Conservation (phyloP, 305 asterid species). For the Fraxinus angustifolia region DNA sequence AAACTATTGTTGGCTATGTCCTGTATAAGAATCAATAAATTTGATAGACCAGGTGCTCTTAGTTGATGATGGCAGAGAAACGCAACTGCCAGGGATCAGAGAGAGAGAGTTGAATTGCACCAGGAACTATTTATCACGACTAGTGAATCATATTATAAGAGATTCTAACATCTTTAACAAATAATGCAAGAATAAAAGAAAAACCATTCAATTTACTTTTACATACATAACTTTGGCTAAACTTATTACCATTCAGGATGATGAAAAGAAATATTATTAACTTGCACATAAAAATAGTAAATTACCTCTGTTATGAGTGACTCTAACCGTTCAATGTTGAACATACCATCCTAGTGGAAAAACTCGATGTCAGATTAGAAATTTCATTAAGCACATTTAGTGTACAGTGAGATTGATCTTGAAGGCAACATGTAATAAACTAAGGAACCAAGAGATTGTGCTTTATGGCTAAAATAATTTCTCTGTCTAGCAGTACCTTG, state of each 20-base stretch:
- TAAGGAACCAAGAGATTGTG: not conserved
- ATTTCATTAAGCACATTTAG: slow-evolving; percentile 20
- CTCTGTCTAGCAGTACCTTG: slow-evolving; percentile 40
- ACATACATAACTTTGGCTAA: not conserved
- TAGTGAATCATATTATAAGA: not conserved
- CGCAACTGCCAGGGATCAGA: not conserved
- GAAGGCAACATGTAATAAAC: slow-evolving; percentile 5
- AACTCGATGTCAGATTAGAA: slow-evolving; percentile 34
- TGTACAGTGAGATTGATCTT: slow-evolving; percentile 10
- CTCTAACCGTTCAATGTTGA: slow-evolving; percentile 95
- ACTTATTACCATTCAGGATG: slow-evolving; percentile 21
- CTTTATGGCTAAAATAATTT: not conserved
- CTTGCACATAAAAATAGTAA: not conserved
- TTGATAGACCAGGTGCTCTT: not conserved
- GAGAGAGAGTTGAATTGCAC: slow-evolving; percentile 3
- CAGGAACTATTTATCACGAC: slow-evolving; percentile 4
- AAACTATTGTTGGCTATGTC: not conserved
- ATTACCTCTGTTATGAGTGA: slow-evolving; percentile 87
- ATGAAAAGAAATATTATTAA: slow-evolving; percentile 15
- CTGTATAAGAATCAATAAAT: not conserved
- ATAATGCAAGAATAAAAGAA: not conserved
- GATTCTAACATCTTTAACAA: slow-evolving; percentile 4
- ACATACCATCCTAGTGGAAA: slow-evolving; percentile 66
- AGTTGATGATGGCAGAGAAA: not conserved
- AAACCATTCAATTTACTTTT: not conserved